These are phyloP conservation scores for Syncephalastrum monosporum DNA, from an alignment of 371 early-diverging fungal genomes.

Conservation along the genomic window DNA sequence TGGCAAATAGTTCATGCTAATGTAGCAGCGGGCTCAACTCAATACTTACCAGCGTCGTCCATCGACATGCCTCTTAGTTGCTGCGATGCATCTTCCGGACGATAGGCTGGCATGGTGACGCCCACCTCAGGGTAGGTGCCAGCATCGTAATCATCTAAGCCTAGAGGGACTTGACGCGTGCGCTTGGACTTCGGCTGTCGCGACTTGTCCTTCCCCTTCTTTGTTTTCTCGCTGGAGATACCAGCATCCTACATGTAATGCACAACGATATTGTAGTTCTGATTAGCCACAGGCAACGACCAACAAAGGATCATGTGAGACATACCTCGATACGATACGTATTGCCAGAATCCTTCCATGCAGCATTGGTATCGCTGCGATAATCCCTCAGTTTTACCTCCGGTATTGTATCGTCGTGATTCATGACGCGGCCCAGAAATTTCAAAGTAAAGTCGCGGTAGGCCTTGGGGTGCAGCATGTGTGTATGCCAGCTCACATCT, in stretches of 20 bases:
- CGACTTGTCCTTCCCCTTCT: not conserved
- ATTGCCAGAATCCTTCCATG: constrained; percentile 5
- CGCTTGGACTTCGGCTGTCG: not conserved
- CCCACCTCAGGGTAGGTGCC: no score
- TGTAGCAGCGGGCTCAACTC: no score
- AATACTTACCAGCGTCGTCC: no score
- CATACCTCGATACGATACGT: not conserved
- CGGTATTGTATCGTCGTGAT: constrained; percentile 47
- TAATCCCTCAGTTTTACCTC: constrained; percentile 12
- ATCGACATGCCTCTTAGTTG: no score
- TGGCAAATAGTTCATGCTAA: no score
- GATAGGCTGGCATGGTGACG: no score
- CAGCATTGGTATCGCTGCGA: constrained; percentile 6
- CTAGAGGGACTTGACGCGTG: no score
- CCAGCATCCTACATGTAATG: not conserved
- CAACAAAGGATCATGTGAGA: not conserved
- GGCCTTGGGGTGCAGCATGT: constrained; percentile 37
- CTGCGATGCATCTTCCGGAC: no score
- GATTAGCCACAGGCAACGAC: not conserved
- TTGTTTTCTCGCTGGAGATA: not conserved
- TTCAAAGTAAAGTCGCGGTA: constrained; percentile 35
- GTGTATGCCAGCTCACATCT: constrained; percentile 37
- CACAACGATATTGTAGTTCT: no score
- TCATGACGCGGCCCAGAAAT: constrained; percentile 30
- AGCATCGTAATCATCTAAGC: no score